Conservation (phyloP, 1,284 basidiomycete genomes). For the Tylopilus sp. region DNA sequence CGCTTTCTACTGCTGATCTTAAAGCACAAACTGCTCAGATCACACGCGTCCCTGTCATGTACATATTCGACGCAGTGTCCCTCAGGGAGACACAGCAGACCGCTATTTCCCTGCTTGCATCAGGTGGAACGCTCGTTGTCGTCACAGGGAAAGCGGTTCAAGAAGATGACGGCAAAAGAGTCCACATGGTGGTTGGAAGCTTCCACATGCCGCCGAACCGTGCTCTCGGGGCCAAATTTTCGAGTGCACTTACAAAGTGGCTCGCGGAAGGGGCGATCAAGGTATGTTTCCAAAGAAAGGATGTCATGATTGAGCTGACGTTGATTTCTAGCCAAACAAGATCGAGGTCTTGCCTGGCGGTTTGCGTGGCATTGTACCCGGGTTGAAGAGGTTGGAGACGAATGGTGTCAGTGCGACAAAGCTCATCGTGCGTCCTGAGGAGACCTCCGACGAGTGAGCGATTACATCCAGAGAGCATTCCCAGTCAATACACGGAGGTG, state of each 20-base stretch:
- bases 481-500: too few species aligned
- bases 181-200: constrained; percentile 19
- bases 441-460: constrained; percentile 17
- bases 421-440: constrained; percentile 27
- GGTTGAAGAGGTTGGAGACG: constrained; percentile 19
- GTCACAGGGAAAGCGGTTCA: constrained; percentile 11
- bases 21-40: constrained; percentile 15
- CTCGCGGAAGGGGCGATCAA: constrained; percentile 31
- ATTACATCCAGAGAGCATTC: too few species aligned
- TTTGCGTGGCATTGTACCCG: constrained; percentile 18
- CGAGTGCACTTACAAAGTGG: constrained; percentile 23
- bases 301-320: background rate
- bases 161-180: constrained; percentile 9
- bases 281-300: constrained; percentile 15
- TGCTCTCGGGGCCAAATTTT: constrained; percentile 21
- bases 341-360: constrained; percentile 33
- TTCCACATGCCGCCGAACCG: constrained; percentile 18
- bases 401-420: constrained; percentile 29
- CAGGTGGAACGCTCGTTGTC: constrained; percentile 20
- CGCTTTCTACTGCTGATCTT: constrained; percentile 16
- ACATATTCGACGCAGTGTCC: constrained; percentile 34
- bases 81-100: constrained; percentile 23
- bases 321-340: constrained; percentile 16
- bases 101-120: constrained; percentile 16
- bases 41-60: constrained; percentile 15